Base-by-base conservation (phyloP, 1,284 basidiomycete genomes). In the Sanguinoderma infundibulare region DNA sequence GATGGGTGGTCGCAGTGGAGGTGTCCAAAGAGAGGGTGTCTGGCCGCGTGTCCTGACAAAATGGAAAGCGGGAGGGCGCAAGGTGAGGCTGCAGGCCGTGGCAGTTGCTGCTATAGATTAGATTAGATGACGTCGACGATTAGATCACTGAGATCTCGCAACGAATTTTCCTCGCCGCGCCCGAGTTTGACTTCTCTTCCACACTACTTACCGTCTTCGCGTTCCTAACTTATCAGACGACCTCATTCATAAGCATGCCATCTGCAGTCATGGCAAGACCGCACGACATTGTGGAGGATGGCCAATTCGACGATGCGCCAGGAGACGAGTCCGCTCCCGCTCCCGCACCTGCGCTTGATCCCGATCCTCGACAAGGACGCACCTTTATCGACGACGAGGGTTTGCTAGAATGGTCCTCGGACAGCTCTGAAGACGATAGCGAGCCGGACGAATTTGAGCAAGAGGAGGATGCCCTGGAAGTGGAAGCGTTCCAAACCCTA, bases 401-500 rank as follows among this genome's bases (percentile, higher is more conserved):
- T 9, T 52, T 72, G 10, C 66, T 73, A 20, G 69, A 67, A 26
- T 73, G 69, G 69, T 71, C 72, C 3, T 69, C 67, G 10, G 64
- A 59, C n/a, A 65, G 61, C 40, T 62, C 59, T 1, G 65, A 55
- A n/a, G 72, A 69, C 7, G 70, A 68, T 30, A 64, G 63, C 47
- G 68, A 71, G 20, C 66, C 60, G 14, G 67, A 72, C 28, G 70
- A 72, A 44, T 70, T 70, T 60, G 70, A 70, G 44, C 57, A 62
- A 26, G 69, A 73, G 39, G 70, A 74, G 54, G 70, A 74, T 46
- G 59, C 54, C 1, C 53, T 72, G 42, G 72, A 75, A 47, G 70
- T 64, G 3, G 70, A 67, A 30, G 72, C 69, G 1, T 86, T 83
- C 57, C 82, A 86, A 46, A 80, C 83, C 47, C 76, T 81, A 65